Evolutionary conservation across 2,329 filamentous ascomycete genomes (phyloP).

Genomic region (Immersiporthe knoxdaviesiana): DNA sequence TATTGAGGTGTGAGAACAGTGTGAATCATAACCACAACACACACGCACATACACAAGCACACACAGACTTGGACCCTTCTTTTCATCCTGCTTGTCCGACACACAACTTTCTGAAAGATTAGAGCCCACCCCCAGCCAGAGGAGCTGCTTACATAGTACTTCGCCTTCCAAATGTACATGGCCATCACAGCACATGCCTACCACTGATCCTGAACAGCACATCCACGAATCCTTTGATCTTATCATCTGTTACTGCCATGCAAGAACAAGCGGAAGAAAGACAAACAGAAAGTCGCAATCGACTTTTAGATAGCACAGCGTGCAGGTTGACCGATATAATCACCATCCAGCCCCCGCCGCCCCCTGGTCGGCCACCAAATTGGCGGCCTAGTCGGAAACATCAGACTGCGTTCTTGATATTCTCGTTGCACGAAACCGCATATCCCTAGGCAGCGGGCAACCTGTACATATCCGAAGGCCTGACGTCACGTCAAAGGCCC

Average conservation of each 20-base stretch:
- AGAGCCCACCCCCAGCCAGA: too few relatives aligned
- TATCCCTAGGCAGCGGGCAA: background rate
- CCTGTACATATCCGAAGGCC: background rate
- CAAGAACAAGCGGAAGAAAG: background rate
- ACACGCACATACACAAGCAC: background rate
- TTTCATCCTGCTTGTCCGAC: background rate
- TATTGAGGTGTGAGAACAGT: background rate
- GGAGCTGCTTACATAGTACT: slow-evolving; percentile 1
- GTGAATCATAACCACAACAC: background rate
- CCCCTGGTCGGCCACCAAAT: background rate
- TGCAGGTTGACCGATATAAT: background rate
- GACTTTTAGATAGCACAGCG: background rate
- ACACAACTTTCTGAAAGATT: too few relatives aligned
- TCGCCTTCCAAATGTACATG: background rate
- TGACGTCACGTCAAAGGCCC: background rate
- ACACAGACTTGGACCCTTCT: background rate
- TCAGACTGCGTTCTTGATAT: background rate
- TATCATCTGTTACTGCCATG: background rate
- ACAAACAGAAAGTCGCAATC: background rate
- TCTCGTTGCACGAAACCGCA: background rate
- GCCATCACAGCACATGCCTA: background rate
- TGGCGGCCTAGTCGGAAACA: background rate
- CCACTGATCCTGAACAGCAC: background rate
- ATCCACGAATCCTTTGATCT: background rate
- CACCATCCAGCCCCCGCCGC: background rate